Conservation (phyloP, 1,139 yeast species). For the Arxiozyma slooffiae region DNA sequence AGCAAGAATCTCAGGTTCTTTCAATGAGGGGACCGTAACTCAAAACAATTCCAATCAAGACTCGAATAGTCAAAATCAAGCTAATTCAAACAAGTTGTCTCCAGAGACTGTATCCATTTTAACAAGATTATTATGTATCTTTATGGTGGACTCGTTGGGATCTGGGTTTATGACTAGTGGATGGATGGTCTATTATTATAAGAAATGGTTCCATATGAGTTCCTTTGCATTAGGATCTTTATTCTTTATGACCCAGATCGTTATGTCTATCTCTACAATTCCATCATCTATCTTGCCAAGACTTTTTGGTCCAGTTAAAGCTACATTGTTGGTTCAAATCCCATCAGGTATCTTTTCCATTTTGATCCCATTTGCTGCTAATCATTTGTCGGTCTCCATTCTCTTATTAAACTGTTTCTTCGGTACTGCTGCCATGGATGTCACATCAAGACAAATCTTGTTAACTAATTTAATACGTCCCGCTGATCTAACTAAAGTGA, state of each 20-base stretch:
- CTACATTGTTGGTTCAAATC: slow-evolving; percentile 65
- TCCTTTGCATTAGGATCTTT: slow-evolving; percentile 38
- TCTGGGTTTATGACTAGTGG: slow-evolving; percentile 81
- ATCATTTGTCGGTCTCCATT: slow-evolving; percentile 22
- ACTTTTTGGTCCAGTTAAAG: slow-evolving; percentile 64
- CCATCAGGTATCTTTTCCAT: slow-evolving; percentile 67
- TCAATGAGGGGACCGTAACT: not conserved
- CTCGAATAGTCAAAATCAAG: not conserved
- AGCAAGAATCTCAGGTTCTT: not conserved
- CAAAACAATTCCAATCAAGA: not conserved
- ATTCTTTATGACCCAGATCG: slow-evolving; percentile 51
- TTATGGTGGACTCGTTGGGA: slow-evolving; percentile 69
- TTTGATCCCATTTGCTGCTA: slow-evolving; percentile 38
- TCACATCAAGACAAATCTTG: slow-evolving; percentile 78
- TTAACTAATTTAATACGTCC: slow-evolving; percentile 57
- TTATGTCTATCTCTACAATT: slow-evolving; percentile 53
- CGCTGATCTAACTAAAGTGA: slow-evolving; percentile 58
- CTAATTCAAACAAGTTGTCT: slow-evolving; percentile 13
- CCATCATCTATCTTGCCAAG: slow-evolving; percentile 59
- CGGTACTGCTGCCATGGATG: slow-evolving; percentile 68
- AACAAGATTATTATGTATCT: slow-evolving; percentile 41
- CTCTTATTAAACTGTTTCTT: slow-evolving; percentile 26
- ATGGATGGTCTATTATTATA: slow-evolving; percentile 77
- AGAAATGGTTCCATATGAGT: slow-evolving; percentile 27
- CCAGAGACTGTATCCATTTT: slow-evolving; percentile 27